A percentile compares a stretch with the other conserved stretches of the same genome.
These are phyloP conservation scores for Chlorella sp. DNA, from an alignment of 139 green algal species.

Conservation along the genomic window DNA sequence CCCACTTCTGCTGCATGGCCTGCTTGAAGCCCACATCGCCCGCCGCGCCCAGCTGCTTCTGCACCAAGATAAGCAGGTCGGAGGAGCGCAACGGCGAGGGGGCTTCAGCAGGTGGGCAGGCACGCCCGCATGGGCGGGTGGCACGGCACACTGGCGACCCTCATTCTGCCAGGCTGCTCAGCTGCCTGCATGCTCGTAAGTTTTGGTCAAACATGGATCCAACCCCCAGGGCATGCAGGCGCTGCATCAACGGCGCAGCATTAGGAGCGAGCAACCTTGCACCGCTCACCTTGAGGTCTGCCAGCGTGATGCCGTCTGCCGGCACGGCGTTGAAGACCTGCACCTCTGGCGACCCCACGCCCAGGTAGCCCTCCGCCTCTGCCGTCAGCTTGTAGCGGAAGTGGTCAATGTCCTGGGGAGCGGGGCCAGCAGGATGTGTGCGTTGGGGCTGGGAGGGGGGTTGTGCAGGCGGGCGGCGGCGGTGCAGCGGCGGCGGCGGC, in stretches of 20 bases:
- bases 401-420: constrained; percentile 78
- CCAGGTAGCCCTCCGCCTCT: constrained; percentile 77
- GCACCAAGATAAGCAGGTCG: background rate
- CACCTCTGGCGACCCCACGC: constrained; percentile 80
- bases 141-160: too few relatives aligned
- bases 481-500: background rate
- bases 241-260: too few relatives aligned
- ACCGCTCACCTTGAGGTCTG: constrained; percentile 73
- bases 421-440: too few relatives aligned
- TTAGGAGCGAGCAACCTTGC: too few relatives aligned
- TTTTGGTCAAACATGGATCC: too few relatives aligned
- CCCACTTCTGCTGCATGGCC: constrained; percentile 90
- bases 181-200: too few relatives aligned
- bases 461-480: too few relatives aligned
- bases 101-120: background rate
- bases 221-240: too few relatives aligned
- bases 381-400: constrained; percentile 76
- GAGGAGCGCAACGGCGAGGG: background rate
- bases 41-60: constrained; percentile 52
- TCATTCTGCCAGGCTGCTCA: too few relatives aligned
- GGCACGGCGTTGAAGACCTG: constrained; percentile 84
- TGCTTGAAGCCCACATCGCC: constrained; percentile 92
- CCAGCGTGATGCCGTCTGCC: constrained; percentile 74
- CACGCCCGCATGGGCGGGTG: too few relatives aligned
- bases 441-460: too few relatives aligned